Base-by-base conservation (phyloP, 768 basidiomycete species). In the Lactarius hatsudake region DNA sequence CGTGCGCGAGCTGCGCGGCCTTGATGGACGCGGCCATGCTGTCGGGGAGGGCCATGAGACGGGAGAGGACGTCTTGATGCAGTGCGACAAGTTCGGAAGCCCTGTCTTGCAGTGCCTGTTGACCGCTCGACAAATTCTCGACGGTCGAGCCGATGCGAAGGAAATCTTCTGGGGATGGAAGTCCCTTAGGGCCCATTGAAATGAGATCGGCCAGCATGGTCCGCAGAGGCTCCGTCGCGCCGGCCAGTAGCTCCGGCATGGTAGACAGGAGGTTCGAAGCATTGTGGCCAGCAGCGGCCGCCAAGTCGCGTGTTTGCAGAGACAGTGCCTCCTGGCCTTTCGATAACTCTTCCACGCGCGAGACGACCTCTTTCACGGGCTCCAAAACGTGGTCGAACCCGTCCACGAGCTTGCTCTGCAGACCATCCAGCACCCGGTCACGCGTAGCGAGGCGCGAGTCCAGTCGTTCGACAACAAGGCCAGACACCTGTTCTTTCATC, bases 401-500 rank as follows among this genome's bases (percentile, higher is more conserved):
- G 58, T 90, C 86, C 1, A 79, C 75, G 7, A 93, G 81, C 69
- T 81, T 88, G 32, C 76, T 74, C 1, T 84, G 80, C 55, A 92
- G 75, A 4, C 78, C 76, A 45, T 91, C 89, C 20, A 86, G 83
- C 7, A 83, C 75, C 73, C 88, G 87, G 75, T 94, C 92, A 9
- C 92, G 83, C 32, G 91, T 87, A 43, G 90, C 84, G 58, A 94
- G 81, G 23, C 91, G 86, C 13, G 92, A 89, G 72, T 93, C 90
- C 13, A 94, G 81, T 32, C 93, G 86, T 74, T 93, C 93, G 9
- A 94, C 90, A 1, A 94, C 93, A 34, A 94, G 84, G 74, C 93
- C 93, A 2, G 93, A 90, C 0, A 94, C 91, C 72, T 92, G 90
- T 73, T 94, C 93, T 79, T 92, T 93, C 74, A 94, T 90, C 75